Conservation (phyloP, 306 rosid species). For the Luffa acutangula region DNA sequence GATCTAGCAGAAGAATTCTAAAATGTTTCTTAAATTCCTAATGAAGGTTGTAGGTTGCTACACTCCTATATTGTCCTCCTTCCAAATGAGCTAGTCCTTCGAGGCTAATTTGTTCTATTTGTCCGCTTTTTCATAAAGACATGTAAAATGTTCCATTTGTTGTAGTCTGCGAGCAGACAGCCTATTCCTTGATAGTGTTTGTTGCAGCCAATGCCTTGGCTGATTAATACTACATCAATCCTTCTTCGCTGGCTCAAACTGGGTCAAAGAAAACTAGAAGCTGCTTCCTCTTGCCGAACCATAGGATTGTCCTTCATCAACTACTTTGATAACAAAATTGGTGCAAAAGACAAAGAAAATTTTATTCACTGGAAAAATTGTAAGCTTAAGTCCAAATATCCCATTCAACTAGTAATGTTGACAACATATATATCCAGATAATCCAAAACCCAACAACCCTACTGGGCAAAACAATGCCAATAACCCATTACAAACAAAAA, state of each 20-base stretch:
- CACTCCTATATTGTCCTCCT: no score
- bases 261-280: neutral
- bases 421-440: neutral
- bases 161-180: no score
- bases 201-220: no score
- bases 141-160: no score
- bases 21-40: no score
- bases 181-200: no score
- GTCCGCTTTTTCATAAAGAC: no score
- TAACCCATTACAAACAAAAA: neutral
- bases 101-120: no score
- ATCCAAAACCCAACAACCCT: neutral
- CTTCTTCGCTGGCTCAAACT: neutral
- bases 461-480: neutral
- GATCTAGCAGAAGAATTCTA: no score
- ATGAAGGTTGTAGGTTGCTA: no score
- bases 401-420: neutral
- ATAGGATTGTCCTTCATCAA: neutral
- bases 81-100: no score
- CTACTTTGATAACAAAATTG: neutral
- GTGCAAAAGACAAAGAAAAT: neutral
- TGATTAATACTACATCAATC: no score
- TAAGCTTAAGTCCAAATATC: neutral
- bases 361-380: neutral
- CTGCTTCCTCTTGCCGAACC: neutral